A percentile compares a stretch with the other conserved stretches of the same genome.
phyloP scores from a whole-genome alignment of 2,329 filamentous ascomycete genomes.

The Phaeosphaeriaceae sp. region DNA sequence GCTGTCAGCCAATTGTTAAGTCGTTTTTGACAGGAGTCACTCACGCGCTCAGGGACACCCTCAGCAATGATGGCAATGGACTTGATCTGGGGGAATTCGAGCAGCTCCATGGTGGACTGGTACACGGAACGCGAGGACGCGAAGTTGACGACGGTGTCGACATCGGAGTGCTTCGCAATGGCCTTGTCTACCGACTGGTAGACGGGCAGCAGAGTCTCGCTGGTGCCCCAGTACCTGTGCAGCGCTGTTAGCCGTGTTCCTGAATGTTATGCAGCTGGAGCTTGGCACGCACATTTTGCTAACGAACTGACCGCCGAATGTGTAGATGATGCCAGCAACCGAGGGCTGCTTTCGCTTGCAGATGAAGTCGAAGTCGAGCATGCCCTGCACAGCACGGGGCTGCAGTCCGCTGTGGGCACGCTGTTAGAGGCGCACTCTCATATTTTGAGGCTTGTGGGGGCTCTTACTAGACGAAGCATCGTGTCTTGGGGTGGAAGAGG shows the following conservation, averaged over 20 bases:
- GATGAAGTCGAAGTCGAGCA: constrained; percentile 99
- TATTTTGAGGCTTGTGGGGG: constrained; percentile 9
- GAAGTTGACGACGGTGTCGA: constrained; percentile 99
- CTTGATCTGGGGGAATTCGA: constrained; percentile 96
- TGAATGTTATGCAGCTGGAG: constrained; percentile 11
- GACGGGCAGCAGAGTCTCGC: constrained; percentile 96
- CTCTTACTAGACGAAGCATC: constrained; percentile 96
- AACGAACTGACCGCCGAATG: constrained; percentile 99
- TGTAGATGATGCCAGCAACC: constrained; percentile 99
- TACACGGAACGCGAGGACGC: constrained; percentile 98
- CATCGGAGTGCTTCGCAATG: constrained; percentile 93
- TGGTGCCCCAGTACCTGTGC: constrained; percentile 93
- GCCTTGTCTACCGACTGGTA: constrained; percentile 96
- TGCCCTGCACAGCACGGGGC: constrained; percentile 73
- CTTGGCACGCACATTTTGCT: constrained; percentile 84
- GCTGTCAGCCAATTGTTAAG: constrained; percentile 20
- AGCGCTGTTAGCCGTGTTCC: constrained; percentile 22
- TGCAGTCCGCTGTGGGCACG: constrained; percentile 76
- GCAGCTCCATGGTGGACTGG: constrained; percentile 97
- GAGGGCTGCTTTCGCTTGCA: constrained; percentile 98
- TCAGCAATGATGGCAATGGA: constrained; percentile 99
- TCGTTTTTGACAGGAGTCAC: constrained; percentile 45
- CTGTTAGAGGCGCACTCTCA: constrained; percentile 27
- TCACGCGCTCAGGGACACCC: constrained; percentile 96
- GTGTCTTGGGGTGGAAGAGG: constrained; percentile 98